Conservation (phyloP, 176 grass and related monocot genomes). For the Chloris gayana region DNA sequence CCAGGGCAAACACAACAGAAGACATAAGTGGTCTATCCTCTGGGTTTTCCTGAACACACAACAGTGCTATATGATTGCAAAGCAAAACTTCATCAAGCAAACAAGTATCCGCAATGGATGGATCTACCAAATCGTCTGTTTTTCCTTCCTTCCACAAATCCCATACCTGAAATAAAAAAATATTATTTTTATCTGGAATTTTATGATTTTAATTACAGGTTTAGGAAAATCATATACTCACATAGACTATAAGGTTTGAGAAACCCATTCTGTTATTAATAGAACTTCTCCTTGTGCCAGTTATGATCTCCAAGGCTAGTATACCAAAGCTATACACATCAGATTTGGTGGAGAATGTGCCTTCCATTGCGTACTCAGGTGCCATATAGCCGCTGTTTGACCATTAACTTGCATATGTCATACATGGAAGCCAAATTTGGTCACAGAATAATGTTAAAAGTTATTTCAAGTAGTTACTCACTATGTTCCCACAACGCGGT, state of each 20-base stretch:
- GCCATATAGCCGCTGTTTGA: conserved; percentile 45
- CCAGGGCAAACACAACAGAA: conserved; percentile 37
- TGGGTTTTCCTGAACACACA: conserved; percentile 47
- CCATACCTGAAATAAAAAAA: conserved; percentile 25
- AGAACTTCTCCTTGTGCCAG: conserved; percentile 37
- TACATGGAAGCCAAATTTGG: neutral
- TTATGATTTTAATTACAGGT: neutral
- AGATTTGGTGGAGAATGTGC: conserved; percentile 43
- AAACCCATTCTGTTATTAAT: conserved; percentile 1
- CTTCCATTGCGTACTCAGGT: conserved; percentile 57
- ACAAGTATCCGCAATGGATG: conserved; percentile 34
- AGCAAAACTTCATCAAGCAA: conserved; percentile 31
- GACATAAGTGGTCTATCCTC: conserved; percentile 47
- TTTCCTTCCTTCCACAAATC: conserved; percentile 55
- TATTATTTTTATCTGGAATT: too few relatives aligned
- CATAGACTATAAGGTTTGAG: conserved; percentile 39
- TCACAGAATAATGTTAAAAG: neutral
- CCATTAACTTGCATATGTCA: neutral
- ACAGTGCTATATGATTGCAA: conserved; percentile 45
- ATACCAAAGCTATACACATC: conserved; percentile 60
- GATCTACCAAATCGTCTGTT: conserved; percentile 32
- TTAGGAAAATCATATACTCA: conserved; percentile 29
- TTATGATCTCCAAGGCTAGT: conserved; percentile 47
- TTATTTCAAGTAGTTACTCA: neutral
- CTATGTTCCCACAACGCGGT: conserved; percentile 48